phyloP scores from a whole-genome alignment of 257 asterid genomes.

The Solanum neorickii region DNA sequence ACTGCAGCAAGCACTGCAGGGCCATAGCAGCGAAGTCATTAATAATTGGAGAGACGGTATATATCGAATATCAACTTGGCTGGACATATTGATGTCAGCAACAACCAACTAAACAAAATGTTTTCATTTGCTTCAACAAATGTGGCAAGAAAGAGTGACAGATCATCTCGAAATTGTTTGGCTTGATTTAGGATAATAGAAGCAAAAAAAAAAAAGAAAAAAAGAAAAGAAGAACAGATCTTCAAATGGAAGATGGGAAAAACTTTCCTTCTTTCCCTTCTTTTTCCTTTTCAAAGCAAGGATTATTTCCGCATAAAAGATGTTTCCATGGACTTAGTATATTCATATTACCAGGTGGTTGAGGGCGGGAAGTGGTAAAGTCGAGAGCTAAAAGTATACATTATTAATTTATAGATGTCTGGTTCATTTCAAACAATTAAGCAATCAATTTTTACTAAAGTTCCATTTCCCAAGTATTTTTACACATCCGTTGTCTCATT shows the following conservation, averaged over 20 bases:
- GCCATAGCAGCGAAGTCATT: constrained; percentile 1
- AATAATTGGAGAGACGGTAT: background rate
- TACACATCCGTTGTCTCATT: background rate
- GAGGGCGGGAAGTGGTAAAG: background rate
- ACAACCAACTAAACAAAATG: background rate
- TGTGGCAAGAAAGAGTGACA: background rate
- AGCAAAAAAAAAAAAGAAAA: background rate
- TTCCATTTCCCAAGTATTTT: background rate
- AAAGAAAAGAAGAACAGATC: background rate
- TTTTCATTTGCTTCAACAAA: background rate
- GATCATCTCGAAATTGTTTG: background rate
- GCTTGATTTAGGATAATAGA: background rate
- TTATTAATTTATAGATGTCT: background rate
- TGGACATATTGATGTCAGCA: background rate
- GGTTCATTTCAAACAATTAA: background rate
- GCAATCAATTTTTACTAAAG: background rate
- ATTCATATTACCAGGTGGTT: background rate
- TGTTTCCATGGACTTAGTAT: background rate
- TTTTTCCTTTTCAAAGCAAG: background rate
- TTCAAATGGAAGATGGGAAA: background rate
- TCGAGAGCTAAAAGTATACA: background rate
- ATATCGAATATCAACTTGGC: background rate
- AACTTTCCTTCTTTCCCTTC: background rate
- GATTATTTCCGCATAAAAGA: background rate
- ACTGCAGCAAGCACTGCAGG: constrained; percentile 59